Percentiles rank a stretch among this genome's conserved stretches.
Evolutionary conservation across 2,329 filamentous ascomycete species (phyloP).

Genomic region (Parasarocladium wereldwijsianum): DNA sequence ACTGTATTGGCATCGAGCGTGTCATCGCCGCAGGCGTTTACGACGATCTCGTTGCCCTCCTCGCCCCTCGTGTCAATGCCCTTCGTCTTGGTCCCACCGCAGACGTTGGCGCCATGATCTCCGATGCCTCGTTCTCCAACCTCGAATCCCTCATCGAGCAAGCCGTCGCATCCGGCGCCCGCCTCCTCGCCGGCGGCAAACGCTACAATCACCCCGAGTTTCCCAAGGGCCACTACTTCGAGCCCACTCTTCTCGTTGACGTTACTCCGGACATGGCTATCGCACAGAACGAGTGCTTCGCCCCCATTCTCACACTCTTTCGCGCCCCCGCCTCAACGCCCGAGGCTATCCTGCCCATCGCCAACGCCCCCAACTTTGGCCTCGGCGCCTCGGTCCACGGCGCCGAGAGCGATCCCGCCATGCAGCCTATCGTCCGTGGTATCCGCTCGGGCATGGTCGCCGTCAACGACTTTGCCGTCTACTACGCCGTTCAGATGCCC

Average conservation of each 20-base stretch:
- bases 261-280: constrained; percentile 78
- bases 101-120: constrained; percentile 87
- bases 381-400: constrained; percentile 87
- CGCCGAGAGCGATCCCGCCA: constrained; percentile 39
- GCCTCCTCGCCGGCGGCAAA: constrained; percentile 66
- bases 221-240: constrained; percentile 78
- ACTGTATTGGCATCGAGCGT: constrained; percentile 94
- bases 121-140: constrained; percentile 55
- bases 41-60: constrained; percentile 50
- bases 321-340: constrained; percentile 47
- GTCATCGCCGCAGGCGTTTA: constrained; percentile 74
- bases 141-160: constrained; percentile 66
- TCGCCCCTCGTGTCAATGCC: constrained; percentile 58
- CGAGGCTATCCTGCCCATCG: constrained; percentile 54
- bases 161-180: constrained; percentile 65
- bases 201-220: constrained; percentile 57
- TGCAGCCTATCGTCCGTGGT: constrained; percentile 49
- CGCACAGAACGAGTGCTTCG: constrained; percentile 84
- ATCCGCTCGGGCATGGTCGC: constrained; percentile 81
- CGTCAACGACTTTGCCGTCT: constrained; percentile 89
- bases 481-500: constrained; percentile 85
- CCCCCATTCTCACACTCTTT: constrained; percentile 78
- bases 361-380: constrained; percentile 74
- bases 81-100: constrained; percentile 63
- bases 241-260: constrained; percentile 79